Percentiles rank a stretch among this genome's conserved stretches.
Conservation (phyloP, 345 rosid genomes). For the Lagerstroemia speciosa region DNA sequence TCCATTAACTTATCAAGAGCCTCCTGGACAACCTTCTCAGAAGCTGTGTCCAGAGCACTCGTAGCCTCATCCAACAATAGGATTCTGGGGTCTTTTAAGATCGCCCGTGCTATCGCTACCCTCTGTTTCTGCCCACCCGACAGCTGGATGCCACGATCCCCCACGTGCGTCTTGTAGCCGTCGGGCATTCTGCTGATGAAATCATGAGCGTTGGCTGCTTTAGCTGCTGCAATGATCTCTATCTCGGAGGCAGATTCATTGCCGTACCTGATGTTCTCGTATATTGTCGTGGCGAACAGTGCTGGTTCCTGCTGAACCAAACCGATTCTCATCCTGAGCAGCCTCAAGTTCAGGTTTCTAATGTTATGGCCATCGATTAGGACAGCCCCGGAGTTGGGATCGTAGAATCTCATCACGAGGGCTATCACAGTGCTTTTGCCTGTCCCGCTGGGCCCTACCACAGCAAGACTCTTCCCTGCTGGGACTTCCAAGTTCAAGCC, state of each 20-base stretch:
- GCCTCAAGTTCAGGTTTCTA: conserved; percentile 48
- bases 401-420: conserved; percentile 65
- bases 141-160: conserved; percentile 66
- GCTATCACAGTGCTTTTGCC: conserved; percentile 77
- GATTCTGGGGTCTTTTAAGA: conserved; percentile 59
- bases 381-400: conserved; percentile 42
- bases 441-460: conserved; percentile 77
- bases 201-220: conserved; percentile 70
- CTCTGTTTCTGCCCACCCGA: conserved; percentile 92
- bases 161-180: conserved; percentile 68
- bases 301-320: conserved; percentile 86
- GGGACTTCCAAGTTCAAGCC: conserved; percentile 36
- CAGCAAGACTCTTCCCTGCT: conserved; percentile 60
- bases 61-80: conserved; percentile 84
- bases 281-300: conserved; percentile 57
- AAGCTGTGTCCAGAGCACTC: conserved; percentile 61
- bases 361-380: conserved; percentile 56
- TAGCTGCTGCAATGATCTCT: conserved; percentile 60
- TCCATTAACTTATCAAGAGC: conserved; percentile 73
- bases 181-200: conserved; percentile 69
- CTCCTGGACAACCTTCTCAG: conserved; percentile 70
- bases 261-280: conserved; percentile 73
- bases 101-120: conserved; percentile 76
- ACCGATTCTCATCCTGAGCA: conserved; percentile 48
- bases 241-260: conserved; percentile 55